phyloP scores from a whole-genome alignment of 371 early-diverging fungal genomes.

The Funneliformis caledonium region DNA sequence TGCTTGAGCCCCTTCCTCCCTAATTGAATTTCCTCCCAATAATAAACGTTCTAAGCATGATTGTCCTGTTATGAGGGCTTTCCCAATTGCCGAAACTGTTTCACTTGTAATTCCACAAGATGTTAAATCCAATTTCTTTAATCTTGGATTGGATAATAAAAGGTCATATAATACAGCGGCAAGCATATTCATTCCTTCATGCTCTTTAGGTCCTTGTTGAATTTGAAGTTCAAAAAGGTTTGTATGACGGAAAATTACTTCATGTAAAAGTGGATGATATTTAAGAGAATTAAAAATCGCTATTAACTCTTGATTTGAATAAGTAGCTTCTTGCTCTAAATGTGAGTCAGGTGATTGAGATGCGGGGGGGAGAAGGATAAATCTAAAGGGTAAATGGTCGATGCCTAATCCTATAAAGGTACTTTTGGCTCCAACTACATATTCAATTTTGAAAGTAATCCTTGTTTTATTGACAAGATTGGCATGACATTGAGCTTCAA shows the following conservation, averaged over 20 bases:
- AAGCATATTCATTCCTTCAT: conserved; percentile 24
- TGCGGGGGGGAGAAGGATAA: background rate
- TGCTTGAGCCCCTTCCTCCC: conserved; percentile 16
- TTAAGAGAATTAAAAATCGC: conserved; percentile 27
- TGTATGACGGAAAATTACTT: conserved; percentile 3
- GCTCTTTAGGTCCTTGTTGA: background rate
- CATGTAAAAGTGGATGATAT: conserved; percentile 31
- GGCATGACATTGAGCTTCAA: conserved; percentile 35
- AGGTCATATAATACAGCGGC: conserved; percentile 9
- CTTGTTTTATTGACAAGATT: background rate
- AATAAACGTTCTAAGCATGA: conserved; percentile 25
- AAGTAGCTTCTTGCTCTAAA: background rate
- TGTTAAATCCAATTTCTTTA: conserved; percentile 29
- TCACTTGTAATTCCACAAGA: conserved; percentile 31
- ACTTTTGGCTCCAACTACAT: background rate
- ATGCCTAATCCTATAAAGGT: background rate
- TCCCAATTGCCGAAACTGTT: conserved; percentile 20
- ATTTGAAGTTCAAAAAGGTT: conserved; percentile 35
- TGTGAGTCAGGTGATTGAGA: background rate
- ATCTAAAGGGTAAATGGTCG: conserved; percentile 36
- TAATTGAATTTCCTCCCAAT: background rate
- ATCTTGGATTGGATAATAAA: conserved; percentile 21
- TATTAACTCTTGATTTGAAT: conserved; percentile 19
- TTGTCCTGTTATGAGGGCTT: conserved; percentile 23
- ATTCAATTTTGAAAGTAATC: conserved; percentile 13